Base-by-base conservation (phyloP, 345 rosid species). In the Firmiana major region DNA sequence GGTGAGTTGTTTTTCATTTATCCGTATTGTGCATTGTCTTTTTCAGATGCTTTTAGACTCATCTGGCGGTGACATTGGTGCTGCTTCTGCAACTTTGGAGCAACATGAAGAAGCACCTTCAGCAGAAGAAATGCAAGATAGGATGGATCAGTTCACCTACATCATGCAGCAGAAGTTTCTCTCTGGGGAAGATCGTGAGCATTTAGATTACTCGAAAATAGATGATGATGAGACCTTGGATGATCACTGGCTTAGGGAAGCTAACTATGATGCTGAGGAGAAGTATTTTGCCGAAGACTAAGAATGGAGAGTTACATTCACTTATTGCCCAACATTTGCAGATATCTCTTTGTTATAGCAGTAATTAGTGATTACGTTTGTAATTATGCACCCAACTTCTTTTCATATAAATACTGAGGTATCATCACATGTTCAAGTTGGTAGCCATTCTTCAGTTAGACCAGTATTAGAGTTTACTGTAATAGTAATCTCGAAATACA, bases 131-230 rank as follows among this genome's bases (percentile, higher is more conserved):
- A 87, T 86, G 89, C 89, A 84, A 84, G 97, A 96, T 34, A 80
- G 87, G 92, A 87, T 96, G 93, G 94, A 92, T 74, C 97, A 90
- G 36, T 92, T 93, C 79, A 91, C 90, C 24, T 80, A 83, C 77
- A 79, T 92, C 40, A 93, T 92, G 98, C 94, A 95, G 65, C 99
- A 90, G 78, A 95, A 93, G 86, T 93, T 96, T 80, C 88, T 96
- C 17, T 81, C 91, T 0, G 98, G 99, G 8, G 97, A 96, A 91
- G 99, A 96, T 83, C 83, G 85, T 79, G 84, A 84, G 81, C 92
- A 92, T 82, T 81, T 92, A 46, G 99, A 96, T 87, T 96, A 92
- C 85, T 68, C 94, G 58, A 92, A 92, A 86, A 96, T 96, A 76
- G 98, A 96, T 55, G 83, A 86, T 0, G 93, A 96, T 66, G 98